Base-by-base conservation (phyloP, 164 flowering plant genomes). In the Houttuynia cordata region DNA sequence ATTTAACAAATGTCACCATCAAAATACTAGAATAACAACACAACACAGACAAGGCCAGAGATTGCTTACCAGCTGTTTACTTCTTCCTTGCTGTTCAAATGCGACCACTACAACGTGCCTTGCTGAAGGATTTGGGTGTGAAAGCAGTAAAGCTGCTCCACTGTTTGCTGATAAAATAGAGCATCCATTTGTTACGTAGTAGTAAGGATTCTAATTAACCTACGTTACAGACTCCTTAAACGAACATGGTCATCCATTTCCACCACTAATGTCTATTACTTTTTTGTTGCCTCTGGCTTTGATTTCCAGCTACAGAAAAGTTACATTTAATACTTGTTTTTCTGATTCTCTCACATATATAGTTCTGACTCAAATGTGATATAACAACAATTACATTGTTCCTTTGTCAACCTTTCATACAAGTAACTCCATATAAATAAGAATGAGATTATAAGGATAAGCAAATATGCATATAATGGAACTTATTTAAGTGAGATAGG, bases 61-160 rank as follows among this genome's bases (percentile, higher is more conserved):
- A 30, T 30, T 30, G 2, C 91, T 83, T 65, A 90, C 99, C 83
- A 93, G 78, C 67, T 88, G 96, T 74, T 67, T 83, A 42, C 89
- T 79, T 64, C 77, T 82, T 61, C 73, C 84, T 56, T 79, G 87
- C 68, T 75, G 71, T 67, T 79, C 80, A 80, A 93, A 90, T 39
- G 95, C 94, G 52, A 82, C 78, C 71, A 78, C 61, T 62, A 80
- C 64, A 50, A 90, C 81, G 77, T 80, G 81, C 72, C 85, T 80
- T 30, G 78, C 91, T 70, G 80, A 72, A 62, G 85, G n/a, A n/a
- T n/a, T 68, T 54, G 80, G 62, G 67, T 70, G 71, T 66, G 81
- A 72, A 54, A 93, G 81, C 34, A 93, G 70, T 60, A 88, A 61
- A 47, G 58, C 64, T 66, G 97, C 98, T 71, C 99, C 97, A 68